Base-by-base conservation (phyloP, 139 green algal genomes). In the Coelastrella sp. region DNA sequence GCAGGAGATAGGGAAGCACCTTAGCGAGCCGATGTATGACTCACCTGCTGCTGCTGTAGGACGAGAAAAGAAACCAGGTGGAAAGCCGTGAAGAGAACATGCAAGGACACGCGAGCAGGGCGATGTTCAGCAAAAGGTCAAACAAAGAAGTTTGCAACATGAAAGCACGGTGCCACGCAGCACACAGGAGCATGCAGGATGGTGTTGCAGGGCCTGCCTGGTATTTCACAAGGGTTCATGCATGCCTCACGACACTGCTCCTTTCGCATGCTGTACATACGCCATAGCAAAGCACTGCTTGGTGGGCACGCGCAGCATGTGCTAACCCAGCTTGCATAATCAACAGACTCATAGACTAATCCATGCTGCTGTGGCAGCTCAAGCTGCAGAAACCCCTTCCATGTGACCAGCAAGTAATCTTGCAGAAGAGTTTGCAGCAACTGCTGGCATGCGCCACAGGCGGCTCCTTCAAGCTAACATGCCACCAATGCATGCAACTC, bases 221-320 rank as follows among this genome's bases (percentile, higher is more conserved):
- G 8, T 60, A n/a, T 8, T 22, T 24, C 49, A 59, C 25, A 82
- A 80, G 73, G 27, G 73, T 80, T 80, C 73, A 80, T 56, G 73
- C 17, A 80, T 56, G 73, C 17, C 73, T 22, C 20, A 80, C 25
- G 73, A 80, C 73, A 57, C 73, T 80, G 73, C 73, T 80, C n/a
- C 7, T 8, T 5, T 7, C 27, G 73, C 11, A 57, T 10, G n/a
- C 20, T 80, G 73, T 56, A 56, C 27, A 35, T 7, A 80, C 73
- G 73, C 73, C 73, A 25, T 80, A 80, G 22, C 73, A 80, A 22
- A 80, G 73, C 73, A 7, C 73, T 57, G 73, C 73, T 80, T 80
- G 74, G 74, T 80, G 74, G 73, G 73, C 74, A 80, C 7, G 74
- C 1, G 74, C 74, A 80, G 22, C 74, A 80, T 80, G n/a, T 57